phyloP scores from a whole-genome alignment of 2,329 filamentous ascomycete genomes.

The Penicillium griseofulvum region DNA sequence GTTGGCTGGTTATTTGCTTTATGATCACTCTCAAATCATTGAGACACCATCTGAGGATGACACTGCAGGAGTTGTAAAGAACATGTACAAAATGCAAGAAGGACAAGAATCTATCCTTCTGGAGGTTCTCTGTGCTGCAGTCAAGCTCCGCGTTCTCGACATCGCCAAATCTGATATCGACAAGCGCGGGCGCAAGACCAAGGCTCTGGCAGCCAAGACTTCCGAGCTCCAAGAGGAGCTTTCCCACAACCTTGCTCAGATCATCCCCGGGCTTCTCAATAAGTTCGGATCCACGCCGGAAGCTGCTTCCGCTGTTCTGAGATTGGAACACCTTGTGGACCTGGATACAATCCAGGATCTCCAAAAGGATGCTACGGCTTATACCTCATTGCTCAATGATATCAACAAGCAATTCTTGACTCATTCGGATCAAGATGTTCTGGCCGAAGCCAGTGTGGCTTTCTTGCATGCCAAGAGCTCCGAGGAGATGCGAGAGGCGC shows the following conservation, averaged over 20 bases:
- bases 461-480: constrained; percentile 82
- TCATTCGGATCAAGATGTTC: constrained; percentile 82
- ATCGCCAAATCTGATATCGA: constrained; percentile 60
- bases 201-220: constrained; percentile 59
- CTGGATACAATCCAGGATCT: constrained; percentile 85
- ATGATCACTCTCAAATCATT: constrained; percentile 74
- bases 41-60: constrained; percentile 55
- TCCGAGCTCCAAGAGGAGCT: constrained; percentile 73
- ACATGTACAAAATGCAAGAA: constrained; percentile 68
- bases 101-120: constrained; percentile 81
- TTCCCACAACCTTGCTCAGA: constrained; percentile 70
- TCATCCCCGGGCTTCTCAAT: constrained; percentile 82
- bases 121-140: constrained; percentile 79
- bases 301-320: constrained; percentile 80
- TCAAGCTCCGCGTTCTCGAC: constrained; percentile 69
- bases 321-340: constrained; percentile 81
- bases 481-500: constrained; percentile 82
- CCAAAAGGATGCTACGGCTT: constrained; percentile 78
- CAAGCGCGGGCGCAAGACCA: constrained; percentile 56
- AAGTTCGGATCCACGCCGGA: constrained; percentile 90
- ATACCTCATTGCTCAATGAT: constrained; percentile 79
- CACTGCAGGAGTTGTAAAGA: constrained; percentile 63
- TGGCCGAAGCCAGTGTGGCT: constrained; percentile 78
- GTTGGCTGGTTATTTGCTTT: constrained; percentile 84
- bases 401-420: constrained; percentile 90